Base-by-base conservation (phyloP, 164 flowering plant genomes). In the Houttuynia cordata region DNA sequence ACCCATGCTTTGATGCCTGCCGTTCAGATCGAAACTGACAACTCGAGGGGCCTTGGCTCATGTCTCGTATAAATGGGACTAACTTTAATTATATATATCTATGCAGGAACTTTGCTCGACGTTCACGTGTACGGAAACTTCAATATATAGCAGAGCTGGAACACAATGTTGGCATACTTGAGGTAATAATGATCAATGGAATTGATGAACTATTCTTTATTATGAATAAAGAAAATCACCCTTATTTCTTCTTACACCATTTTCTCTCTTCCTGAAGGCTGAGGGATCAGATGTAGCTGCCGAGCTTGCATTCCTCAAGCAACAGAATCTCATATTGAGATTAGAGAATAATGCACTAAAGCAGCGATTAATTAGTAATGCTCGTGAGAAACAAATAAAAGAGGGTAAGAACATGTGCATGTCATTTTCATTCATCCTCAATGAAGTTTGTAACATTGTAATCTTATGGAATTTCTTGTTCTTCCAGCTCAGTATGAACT, bases 61-160 rank as follows among this genome's bases (percentile, higher is more conserved):
- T n/a, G n/a, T n/a, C n/a, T n/a, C n/a, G n/a, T n/a, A n/a, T n/a
- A n/a, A n/a, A n/a, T n/a, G n/a, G n/a, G n/a, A n/a, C n/a, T n/a
- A n/a, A n/a, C n/a, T n/a, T n/a, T n/a, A n/a, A n/a, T n/a, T n/a
- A n/a, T n/a, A n/a, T n/a, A n/a, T n/a, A 30, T 30, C 14, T 4
- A 30, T 62, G 34, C 81, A 89, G 98, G 84, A 90, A 87, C 80
- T 87, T 83, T 72, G 97, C 97, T 63, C 98, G 87, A 71, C 85
- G 94, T 9, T 93, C 98, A 30, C 75, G 98, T 69, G 97, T 89
- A 25, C 80, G 97, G 37, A 93, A 93, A 67, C 98, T 93, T 78
- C 97, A 89, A 65, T 86, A 89, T 81, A 93, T 93, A 62, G 89
- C 96, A 68, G 94, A 93, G 74, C 80, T 93, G 58, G 98, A 87